Conservation (phyloP, 2,329 filamentous ascomycete species). For the Remersonia thermophila region DNA sequence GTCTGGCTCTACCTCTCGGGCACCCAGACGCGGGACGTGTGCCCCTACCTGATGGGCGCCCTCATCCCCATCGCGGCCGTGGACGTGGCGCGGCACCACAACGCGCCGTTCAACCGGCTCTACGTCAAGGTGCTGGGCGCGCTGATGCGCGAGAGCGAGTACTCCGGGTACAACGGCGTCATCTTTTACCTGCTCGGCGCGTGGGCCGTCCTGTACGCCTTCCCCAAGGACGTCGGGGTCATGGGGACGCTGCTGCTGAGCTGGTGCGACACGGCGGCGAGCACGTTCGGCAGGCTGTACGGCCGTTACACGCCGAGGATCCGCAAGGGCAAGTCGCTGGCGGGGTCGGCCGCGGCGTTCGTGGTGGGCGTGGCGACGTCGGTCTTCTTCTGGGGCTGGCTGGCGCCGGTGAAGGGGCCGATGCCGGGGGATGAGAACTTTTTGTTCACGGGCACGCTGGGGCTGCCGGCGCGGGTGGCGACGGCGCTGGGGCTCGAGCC, state of each 20-base stretch:
- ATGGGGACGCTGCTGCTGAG: constrained; percentile 82
- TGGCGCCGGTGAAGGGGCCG: constrained; percentile 56
- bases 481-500: constrained; percentile 49
- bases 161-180: constrained; percentile 87
- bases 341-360: constrained; percentile 77
- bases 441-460: constrained; percentile 68
- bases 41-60: constrained; percentile 69
- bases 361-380: constrained; percentile 73
- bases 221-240: constrained; percentile 86
- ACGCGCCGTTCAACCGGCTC: constrained; percentile 66
- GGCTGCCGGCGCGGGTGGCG: constrained; percentile 50
- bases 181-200: constrained; percentile 92
- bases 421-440: constrained; percentile 61
- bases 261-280: constrained; percentile 97
- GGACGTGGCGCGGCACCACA: constrained; percentile 75
- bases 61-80: constrained; percentile 73
- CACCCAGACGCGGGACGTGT: constrained; percentile 63
- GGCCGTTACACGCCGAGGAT: constrained; percentile 80
- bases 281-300: constrained; percentile 82
- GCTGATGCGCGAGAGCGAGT: constrained; percentile 94
- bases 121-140: constrained; percentile 80
- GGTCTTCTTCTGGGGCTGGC: constrained; percentile 74
- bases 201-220: constrained; percentile 73
- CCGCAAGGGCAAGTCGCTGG: constrained; percentile 78
- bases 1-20: constrained; percentile 74